Conservation (phyloP, 352 stramenopile species). For the Phytophthora megakarya region DNA sequence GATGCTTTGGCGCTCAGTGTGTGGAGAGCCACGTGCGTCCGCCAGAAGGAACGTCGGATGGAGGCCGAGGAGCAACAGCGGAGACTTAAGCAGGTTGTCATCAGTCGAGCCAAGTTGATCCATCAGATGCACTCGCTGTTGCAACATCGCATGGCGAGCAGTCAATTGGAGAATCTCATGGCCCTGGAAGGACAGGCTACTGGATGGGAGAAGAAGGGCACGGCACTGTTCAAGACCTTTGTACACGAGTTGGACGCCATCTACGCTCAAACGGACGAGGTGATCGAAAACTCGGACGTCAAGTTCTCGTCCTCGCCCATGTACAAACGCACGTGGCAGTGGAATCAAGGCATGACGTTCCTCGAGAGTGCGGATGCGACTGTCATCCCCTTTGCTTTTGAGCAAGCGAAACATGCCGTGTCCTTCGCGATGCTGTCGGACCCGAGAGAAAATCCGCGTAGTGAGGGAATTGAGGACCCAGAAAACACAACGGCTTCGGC, state of each 20-base stretch:
- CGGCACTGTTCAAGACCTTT: conserved; percentile 37
- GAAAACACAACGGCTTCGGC: conserved; percentile 23
- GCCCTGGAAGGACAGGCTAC: conserved; percentile 6
- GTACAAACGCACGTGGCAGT: conserved; percentile 29
- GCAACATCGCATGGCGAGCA: conserved; percentile 21
- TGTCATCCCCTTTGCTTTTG: conserved; percentile 27
- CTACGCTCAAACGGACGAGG: conserved; percentile 32
- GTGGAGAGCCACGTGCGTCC: conserved; percentile 27
- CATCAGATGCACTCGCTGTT: conserved; percentile 34
- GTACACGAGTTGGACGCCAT: conserved; percentile 35
- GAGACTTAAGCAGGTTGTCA: conserved; percentile 24
- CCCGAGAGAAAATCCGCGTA: conserved; percentile 27
- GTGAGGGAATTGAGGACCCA: conserved; percentile 21
- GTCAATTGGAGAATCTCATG: conserved; percentile 21
- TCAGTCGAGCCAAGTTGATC: conserved; percentile 30
- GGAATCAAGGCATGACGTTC: conserved; percentile 23
- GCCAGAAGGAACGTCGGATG: conserved; percentile 31
- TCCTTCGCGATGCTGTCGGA: conserved; percentile 27
- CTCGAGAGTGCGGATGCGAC: conserved; percentile 30
- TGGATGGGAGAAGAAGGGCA: conserved; percentile 22
- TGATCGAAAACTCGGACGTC: conserved; percentile 24
- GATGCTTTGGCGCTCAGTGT: conserved; percentile 18
- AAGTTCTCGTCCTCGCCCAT: conserved; percentile 26
- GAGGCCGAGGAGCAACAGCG: conserved; percentile 33
- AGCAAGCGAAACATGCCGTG: conserved; percentile 19